Percentiles rank a stretch among this genome's conserved stretches.
phyloP scores from a whole-genome alignment of 2,329 filamentous ascomycete species.

The Clonostachys chloroleuca region DNA sequence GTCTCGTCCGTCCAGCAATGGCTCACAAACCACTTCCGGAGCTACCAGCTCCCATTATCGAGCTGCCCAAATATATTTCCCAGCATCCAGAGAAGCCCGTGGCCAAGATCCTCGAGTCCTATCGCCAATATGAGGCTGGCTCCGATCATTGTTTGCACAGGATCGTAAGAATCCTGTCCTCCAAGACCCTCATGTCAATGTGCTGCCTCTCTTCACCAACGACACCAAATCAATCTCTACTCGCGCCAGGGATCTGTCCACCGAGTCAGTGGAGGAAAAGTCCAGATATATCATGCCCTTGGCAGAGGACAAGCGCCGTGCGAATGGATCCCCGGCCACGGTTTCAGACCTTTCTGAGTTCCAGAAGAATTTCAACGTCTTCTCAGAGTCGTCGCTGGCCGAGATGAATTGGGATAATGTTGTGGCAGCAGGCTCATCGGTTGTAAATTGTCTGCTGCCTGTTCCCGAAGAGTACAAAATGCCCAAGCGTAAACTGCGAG shows the following conservation, averaged over 20 bases:
- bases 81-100: slow-evolving; percentile 49
- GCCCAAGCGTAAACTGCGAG: slow-evolving; percentile 58
- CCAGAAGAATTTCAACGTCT: slow-evolving; percentile 73
- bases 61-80: slow-evolving; percentile 48
- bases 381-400: slow-evolving; percentile 71
- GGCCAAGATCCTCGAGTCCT: slow-evolving; percentile 57
- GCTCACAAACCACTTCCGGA: slow-evolving; percentile 30
- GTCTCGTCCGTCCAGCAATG: slow-evolving; percentile 16
- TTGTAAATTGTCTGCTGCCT: slow-evolving; percentile 73
- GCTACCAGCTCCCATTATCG: slow-evolving; percentile 38
- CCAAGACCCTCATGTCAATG: slow-evolving; percentile 53
- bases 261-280: slow-evolving; percentile 56
- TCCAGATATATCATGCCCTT: slow-evolving; percentile 68
- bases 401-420: slow-evolving; percentile 82
- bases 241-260: slow-evolving; percentile 53
- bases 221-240: slow-evolving; percentile 54
- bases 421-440: slow-evolving; percentile 75
- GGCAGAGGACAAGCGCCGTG: slow-evolving; percentile 54
- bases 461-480: slow-evolving; percentile 57
- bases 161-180: slow-evolving; percentile 55
- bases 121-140: slow-evolving; percentile 61
- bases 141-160: slow-evolving; percentile 69
- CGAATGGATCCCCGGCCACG: slow-evolving; percentile 60
- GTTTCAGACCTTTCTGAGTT: slow-evolving; percentile 67
- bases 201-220: slow-evolving; percentile 61